Percentiles rank a stretch among this genome's conserved stretches.
Conservation (phyloP, 169 alveolate species). For the Cryptosporidium canis region DNA sequence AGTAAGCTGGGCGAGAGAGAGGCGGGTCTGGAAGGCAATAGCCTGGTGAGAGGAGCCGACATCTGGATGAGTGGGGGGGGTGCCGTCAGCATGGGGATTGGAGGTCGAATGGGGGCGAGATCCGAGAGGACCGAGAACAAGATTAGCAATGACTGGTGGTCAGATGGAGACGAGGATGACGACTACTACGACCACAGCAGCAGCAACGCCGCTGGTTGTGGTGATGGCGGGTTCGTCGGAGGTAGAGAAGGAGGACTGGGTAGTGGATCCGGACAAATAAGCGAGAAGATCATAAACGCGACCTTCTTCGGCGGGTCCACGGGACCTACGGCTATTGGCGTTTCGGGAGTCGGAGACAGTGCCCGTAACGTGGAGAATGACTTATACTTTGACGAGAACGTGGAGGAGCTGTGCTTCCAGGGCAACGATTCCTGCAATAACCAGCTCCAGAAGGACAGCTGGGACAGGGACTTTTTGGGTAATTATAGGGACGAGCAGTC, state of each 20-base stretch:
- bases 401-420: slow-evolving; percentile 13
- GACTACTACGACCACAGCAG: slow-evolving; percentile 6
- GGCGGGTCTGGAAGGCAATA: background rate
- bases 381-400: slow-evolving; percentile 16
- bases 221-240: background rate
- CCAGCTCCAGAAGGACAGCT: background rate
- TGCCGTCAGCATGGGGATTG: background rate
- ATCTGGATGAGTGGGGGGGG: slow-evolving; percentile 6
- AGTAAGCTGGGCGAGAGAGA: background rate
- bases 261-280: background rate
- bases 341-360: background rate
- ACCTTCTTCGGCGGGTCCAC: background rate
- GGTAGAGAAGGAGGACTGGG: background rate
- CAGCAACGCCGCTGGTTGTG: no score
- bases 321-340: background rate
- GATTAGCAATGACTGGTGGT: slow-evolving; percentile 56
- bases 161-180: slow-evolving; percentile 59
- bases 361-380: background rate
- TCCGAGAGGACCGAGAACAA: slow-evolving; percentile 3
- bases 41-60: slow-evolving; percentile 11
- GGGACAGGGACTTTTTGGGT: slow-evolving; percentile 14
- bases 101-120: background rate
- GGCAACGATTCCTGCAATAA: slow-evolving; percentile 2
- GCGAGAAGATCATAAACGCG: background rate
- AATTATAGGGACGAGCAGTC: background rate